phyloP scores from a whole-genome alignment of 2,329 filamentous ascomycete genomes.

The Sporothrix variecibatus region DNA sequence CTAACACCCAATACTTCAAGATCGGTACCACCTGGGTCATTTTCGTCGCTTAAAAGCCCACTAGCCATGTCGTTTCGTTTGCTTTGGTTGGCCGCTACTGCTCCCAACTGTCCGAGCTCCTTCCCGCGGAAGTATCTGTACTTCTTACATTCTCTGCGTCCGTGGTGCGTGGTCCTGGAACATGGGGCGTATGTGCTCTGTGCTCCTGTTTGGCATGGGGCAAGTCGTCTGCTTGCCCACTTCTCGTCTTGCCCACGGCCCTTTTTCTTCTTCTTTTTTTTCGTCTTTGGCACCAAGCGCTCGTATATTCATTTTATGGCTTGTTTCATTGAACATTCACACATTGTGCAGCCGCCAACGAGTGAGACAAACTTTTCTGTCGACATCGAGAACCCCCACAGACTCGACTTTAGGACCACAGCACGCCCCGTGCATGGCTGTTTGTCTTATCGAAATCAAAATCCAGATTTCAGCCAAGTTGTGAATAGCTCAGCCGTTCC shows the following conservation, averaged over 20 bases:
- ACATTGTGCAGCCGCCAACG: not conserved
- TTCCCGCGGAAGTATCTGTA: not conserved
- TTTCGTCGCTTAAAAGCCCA: not conserved
- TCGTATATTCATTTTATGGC: no score
- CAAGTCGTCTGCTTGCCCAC: not conserved
- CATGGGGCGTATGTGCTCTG: not conserved
- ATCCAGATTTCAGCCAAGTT: not conserved
- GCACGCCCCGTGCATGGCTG: not conserved
- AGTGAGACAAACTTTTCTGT: not conserved
- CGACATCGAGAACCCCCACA: not conserved
- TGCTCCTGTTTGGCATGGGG: not conserved
- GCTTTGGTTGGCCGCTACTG: not conserved
- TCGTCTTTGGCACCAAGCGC: not conserved
- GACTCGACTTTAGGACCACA: not conserved
- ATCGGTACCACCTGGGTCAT: conserved; percentile 1
- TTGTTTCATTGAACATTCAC: not conserved
- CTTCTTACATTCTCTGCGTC: not conserved
- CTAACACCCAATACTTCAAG: not conserved
- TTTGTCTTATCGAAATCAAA: not conserved
- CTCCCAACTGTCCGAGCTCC: not conserved
- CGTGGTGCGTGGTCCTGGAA: not conserved
- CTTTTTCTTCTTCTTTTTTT: not conserved
- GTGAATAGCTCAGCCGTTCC: not conserved
- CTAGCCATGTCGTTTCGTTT: not conserved
- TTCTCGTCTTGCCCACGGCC: not conserved